phyloP scores from a whole-genome alignment of 768 basidiomycete species.

The Hericium erinaceus region DNA sequence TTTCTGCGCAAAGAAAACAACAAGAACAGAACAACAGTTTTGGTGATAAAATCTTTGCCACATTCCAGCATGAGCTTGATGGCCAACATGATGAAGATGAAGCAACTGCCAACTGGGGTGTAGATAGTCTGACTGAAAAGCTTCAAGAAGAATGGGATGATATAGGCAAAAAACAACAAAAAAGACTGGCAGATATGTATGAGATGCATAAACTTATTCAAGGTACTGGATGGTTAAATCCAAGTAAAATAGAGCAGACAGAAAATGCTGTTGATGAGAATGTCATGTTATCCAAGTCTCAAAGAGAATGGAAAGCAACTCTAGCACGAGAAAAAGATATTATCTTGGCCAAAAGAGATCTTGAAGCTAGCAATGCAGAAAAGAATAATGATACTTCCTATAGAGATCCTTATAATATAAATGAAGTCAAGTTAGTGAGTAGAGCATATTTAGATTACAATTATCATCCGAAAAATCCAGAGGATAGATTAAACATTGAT shows the following conservation, averaged over 20 bases:
- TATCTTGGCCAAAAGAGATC: background rate
- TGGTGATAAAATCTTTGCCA: background rate
- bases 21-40: background rate
- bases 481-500: background rate
- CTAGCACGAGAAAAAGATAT: background rate
- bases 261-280: background rate
- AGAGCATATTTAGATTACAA: background rate
- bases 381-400: background rate
- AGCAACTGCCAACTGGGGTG: background rate
- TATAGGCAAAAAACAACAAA: background rate
- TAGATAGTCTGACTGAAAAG: background rate
- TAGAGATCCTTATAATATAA: background rate
- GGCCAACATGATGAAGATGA: too few relatives aligned
- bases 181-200: background rate
- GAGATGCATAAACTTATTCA: background rate
- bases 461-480: background rate
- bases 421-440: background rate
- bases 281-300: background rate
- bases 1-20: constrained; percentile 13
- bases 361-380: background rate
- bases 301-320: background rate
- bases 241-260: background rate
- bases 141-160: background rate
- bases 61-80: background rate
- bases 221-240: background rate